Conservation (phyloP, 345 rosid species). For the Gossypium rotundifolium region DNA sequence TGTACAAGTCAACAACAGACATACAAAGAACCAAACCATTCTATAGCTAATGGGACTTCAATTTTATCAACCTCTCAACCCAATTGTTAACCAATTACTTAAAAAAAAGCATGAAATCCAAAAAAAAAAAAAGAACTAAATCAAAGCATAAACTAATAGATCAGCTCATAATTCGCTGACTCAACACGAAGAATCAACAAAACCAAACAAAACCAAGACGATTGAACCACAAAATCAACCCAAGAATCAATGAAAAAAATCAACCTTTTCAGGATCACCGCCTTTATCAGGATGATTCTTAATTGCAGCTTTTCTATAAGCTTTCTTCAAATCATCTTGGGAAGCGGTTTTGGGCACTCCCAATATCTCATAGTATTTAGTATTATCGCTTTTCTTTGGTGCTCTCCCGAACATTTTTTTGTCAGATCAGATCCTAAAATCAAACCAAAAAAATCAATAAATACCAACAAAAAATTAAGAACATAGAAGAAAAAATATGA, state of each 20-base stretch:
- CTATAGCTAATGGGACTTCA: neutral
- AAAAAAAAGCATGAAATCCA: neutral
- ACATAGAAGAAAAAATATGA: neutral
- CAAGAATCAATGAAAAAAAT: neutral
- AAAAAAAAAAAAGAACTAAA: neutral
- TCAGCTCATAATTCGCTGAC: neutral
- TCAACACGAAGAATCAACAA: neutral
- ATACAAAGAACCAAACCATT: neutral
- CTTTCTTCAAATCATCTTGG: conserved; percentile 3
- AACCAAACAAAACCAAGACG: neutral
- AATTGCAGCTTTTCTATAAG: conserved; percentile 4
- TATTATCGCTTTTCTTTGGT: conserved; percentile 1
- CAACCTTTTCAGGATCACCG: conserved; percentile 3
- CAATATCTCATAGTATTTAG: conserved; percentile 2
- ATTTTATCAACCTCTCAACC: neutral
- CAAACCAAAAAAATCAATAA: neutral
- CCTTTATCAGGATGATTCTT: conserved; percentile 3
- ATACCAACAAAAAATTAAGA: neutral
- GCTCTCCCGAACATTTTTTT: neutral
- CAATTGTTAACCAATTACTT: neutral
- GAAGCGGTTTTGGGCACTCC: neutral
- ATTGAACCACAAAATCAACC: neutral
- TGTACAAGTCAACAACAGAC: neutral
- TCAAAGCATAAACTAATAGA: neutral
- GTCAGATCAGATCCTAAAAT: neutral